Percentiles rank a stretch among this genome's conserved stretches.
Evolutionary conservation across 2,329 filamentous ascomycete genomes (phyloP).

Genomic region (Nemania diffusa): DNA sequence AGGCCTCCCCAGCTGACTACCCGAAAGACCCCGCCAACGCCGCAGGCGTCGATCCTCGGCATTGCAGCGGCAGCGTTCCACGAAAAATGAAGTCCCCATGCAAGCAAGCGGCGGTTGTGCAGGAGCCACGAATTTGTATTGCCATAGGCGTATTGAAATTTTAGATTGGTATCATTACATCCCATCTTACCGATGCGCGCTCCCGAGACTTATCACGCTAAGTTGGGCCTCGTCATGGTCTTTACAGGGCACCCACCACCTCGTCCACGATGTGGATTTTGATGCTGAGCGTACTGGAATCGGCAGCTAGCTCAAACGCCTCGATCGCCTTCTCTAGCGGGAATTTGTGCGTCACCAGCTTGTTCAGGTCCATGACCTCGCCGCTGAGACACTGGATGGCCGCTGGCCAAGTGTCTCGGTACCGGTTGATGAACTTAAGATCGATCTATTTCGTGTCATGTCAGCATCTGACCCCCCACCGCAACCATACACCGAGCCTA

Average conservation of each 20-base stretch:
- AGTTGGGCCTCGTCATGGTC: background rate
- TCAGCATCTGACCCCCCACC: slow-evolving; percentile 21
- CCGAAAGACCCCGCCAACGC: background rate
- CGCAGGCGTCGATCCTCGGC: slow-evolving; percentile 11
- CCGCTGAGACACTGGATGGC: slow-evolving; percentile 70
- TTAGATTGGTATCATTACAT: slow-evolving; percentile 29
- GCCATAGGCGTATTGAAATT: slow-evolving; percentile 16
- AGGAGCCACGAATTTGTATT: too few species aligned
- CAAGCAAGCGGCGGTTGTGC: slow-evolving; percentile 11
- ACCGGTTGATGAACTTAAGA: slow-evolving; percentile 76
- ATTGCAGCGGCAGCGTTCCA: slow-evolving; percentile 15
- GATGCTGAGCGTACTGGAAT: slow-evolving; percentile 64
- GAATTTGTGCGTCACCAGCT: slow-evolving; percentile 71
- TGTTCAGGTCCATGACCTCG: slow-evolving; percentile 69
- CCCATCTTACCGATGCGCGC: background rate
- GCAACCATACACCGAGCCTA: slow-evolving; percentile 3
- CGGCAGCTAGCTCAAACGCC: slow-evolving; percentile 64
- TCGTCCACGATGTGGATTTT: slow-evolving; percentile 70
- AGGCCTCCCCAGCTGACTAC: slow-evolving; percentile 23
- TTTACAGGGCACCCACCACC: slow-evolving; percentile 41
- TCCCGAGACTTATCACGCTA: slow-evolving; percentile 14
- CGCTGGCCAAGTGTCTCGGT: slow-evolving; percentile 75
- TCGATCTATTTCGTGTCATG: slow-evolving; percentile 61
- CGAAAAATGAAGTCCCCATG: slow-evolving; percentile 1
- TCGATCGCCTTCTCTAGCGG: slow-evolving; percentile 70